Evolutionary conservation across 1,284 basidiomycete genomes (phyloP).

Genomic region (Serendipita sp.): DNA sequence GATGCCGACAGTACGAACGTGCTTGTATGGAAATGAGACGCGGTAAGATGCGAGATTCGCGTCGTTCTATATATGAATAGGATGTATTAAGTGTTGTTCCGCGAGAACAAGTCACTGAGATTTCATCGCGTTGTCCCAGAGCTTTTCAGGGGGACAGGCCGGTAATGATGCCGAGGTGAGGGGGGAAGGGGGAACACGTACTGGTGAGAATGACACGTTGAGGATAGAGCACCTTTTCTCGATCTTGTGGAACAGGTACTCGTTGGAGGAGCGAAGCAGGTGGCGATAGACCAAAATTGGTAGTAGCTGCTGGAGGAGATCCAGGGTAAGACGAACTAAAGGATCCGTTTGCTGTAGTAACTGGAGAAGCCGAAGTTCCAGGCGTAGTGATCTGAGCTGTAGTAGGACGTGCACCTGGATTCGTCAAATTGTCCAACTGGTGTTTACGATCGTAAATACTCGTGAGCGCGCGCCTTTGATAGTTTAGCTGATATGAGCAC

Average conservation of each 20-base stretch:
- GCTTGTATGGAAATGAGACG: not conserved
- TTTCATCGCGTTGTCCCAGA: not conserved
- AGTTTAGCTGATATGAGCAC: not conserved
- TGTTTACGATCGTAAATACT: too few relatives aligned
- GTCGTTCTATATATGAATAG: not conserved
- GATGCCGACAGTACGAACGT: not conserved
- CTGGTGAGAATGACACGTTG: constrained; percentile 70
- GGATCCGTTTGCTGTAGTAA: constrained; percentile 1
- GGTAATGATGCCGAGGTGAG: not conserved
- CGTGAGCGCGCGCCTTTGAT: not conserved
- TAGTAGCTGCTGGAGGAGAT: constrained; percentile 15
- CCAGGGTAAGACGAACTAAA: not conserved
- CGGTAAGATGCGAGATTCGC: not conserved
- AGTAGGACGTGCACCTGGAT: constrained; percentile 7
- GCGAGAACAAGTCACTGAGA: not conserved
- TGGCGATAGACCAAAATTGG: constrained; percentile 17
- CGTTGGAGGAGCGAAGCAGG: constrained; percentile 19
- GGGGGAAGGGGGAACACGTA: constrained; percentile 19
- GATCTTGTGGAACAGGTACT: constrained; percentile 39
- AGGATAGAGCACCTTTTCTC: constrained; percentile 61
- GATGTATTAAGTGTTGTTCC: not conserved
- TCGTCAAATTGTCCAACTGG: constrained; percentile 12
- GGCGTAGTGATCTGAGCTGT: constrained; percentile 11
- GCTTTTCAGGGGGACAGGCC: not conserved
- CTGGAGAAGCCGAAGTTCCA: constrained; percentile 7